Evolutionary conservation across 2,329 filamentous ascomycete species (phyloP), one percentile per base, ranked within the genome.

Genomic region (Chaetomiaceae sp.): DNA sequence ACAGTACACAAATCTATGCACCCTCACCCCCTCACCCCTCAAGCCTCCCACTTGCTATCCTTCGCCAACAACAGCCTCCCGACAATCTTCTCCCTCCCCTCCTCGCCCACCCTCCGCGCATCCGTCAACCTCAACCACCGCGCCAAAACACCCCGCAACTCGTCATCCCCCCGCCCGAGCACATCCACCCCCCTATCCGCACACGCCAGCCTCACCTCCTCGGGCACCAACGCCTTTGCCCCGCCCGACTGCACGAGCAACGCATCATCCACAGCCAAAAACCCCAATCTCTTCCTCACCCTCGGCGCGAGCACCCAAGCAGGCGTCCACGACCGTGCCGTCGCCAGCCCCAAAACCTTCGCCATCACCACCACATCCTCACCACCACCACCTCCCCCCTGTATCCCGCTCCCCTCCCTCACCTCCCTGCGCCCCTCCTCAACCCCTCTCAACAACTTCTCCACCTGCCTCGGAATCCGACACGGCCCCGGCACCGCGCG

Each of bases 401-500:
- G 16, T 1, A 13, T 1, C 14, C 25, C 27, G 8, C 21, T 1
- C 6, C 21, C 3, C 16, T 50, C 33, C 30, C 47, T 35, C 21
- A 34, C 46, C 40, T 35, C 63, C 23, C 75, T 56, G 16, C 84
- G 72, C 9, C 80, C 68, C 43, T 70, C 66, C 63, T 87, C 79
- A 1, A 74, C 68, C 58, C 76, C 73, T 13, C 62, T 63, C 45
- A 79, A 70, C 53, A 82, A 69, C 57, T 76, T 74, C 14, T 75
- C 71, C 6, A 88, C 72, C 70, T 96, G 92, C 34, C 71, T 73
- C 0, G 92, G 92, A 52, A 96, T 86, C 10, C 89, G 81, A 67
- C 92, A 96, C 0, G 89, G 86, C 60, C 82, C 81, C 0, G 92
- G 92, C 21, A 95, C 86, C 19, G 89, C 73, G 33, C 72, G 72